phyloP scores from a whole-genome alignment of 2,329 filamentous ascomycete species.

The Xylaria sp. region DNA sequence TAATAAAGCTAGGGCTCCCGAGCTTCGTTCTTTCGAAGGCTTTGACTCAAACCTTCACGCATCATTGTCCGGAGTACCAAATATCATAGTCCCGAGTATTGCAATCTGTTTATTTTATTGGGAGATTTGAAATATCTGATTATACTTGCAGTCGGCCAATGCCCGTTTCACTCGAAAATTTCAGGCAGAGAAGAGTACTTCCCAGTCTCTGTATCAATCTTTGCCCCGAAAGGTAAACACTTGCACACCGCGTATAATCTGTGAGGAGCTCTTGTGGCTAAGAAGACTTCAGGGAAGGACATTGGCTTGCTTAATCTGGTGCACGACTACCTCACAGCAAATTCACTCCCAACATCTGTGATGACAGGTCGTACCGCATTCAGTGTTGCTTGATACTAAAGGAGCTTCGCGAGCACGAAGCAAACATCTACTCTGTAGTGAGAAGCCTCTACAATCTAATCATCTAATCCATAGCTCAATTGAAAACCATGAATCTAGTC shows the following conservation, averaged over 20 bases:
- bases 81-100: conserved; percentile 17
- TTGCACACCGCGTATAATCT: background rate
- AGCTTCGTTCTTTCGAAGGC: conserved; percentile 13
- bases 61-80: conserved; percentile 10
- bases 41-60: conserved; percentile 18
- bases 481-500: no score
- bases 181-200: conserved; percentile 15
- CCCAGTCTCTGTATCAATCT: conserved; percentile 17
- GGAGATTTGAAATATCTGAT: conserved; percentile 10
- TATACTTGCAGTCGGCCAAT: conserved; percentile 13
- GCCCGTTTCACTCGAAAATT: conserved; percentile 8
- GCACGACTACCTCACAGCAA: conserved; percentile 11
- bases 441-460: background rate
- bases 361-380: conserved; percentile 13
- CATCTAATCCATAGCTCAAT: background rate
- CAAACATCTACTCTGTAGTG: background rate
- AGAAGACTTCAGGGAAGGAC: conserved; percentile 5
- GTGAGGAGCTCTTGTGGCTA: background rate
- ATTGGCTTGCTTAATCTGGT: conserved; percentile 21
- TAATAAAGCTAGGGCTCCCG: conserved; percentile 5
- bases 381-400: background rate
- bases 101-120: background rate
- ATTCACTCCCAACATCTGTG: conserved; percentile 19
- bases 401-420: background rate
- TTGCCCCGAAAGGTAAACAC: conserved; percentile 19